Conservation (phyloP, 129 eudicot genomes). For the Artemisia annua region DNA sequence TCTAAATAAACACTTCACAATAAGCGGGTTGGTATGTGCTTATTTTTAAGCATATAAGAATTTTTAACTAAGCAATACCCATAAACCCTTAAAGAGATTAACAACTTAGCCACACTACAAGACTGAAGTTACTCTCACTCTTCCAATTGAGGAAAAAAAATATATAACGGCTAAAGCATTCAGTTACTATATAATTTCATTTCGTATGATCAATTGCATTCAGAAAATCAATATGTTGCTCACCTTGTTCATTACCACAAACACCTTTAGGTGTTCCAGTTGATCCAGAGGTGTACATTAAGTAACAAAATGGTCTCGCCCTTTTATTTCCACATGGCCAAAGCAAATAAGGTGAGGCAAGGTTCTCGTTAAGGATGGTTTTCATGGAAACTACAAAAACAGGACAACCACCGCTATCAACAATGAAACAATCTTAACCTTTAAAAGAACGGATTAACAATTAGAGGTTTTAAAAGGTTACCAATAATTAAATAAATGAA, state of each 20-base stretch:
- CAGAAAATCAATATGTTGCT: conserved; percentile 9
- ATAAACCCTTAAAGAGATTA: not conserved
- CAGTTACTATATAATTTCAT: not conserved
- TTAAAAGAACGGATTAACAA: no score
- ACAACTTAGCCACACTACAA: not conserved
- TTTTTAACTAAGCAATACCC: no score
- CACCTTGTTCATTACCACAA: conserved; percentile 88
- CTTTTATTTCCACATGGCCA: conserved; percentile 69
- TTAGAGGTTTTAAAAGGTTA: no score
- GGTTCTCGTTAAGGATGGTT: conserved; percentile 30
- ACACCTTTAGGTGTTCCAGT: conserved; percentile 94
- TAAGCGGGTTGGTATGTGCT: no score
- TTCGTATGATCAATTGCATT: not conserved
- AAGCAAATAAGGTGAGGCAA: conserved; percentile 27
- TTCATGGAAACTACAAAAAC: conserved; percentile 46
- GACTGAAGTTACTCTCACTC: not conserved
- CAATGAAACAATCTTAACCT: no score
- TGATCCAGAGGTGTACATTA: conserved; percentile 97
- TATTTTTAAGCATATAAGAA: no score
- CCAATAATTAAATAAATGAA: no score
- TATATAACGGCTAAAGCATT: not conserved
- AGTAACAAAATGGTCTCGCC: conserved; percentile 59
- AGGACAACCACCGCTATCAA: conserved; percentile 41
- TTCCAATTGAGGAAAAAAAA: not conserved
- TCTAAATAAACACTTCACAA: no score